A percentile compares a stretch with the other conserved stretches of the same genome.
phyloP scores from a whole-genome alignment of 2,329 filamentous ascomycete genomes.

The Fusarium albidum region DNA sequence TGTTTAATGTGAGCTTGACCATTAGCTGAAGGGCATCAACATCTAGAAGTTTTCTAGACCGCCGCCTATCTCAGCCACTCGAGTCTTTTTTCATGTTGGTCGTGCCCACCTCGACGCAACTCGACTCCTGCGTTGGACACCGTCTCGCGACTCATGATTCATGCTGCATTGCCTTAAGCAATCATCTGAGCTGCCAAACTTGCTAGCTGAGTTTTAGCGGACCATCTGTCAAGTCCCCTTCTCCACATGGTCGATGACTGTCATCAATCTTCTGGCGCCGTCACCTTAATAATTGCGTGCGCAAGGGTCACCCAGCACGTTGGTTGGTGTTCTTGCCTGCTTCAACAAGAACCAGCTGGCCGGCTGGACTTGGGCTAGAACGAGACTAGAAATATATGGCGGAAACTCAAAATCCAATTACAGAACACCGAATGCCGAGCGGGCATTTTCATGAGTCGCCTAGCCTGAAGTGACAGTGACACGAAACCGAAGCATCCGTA shows the following conservation, averaged over 20 bases:
- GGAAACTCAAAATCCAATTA: constrained; percentile 10
- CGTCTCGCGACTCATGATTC: constrained; percentile 14
- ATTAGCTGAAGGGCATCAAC: neutral
- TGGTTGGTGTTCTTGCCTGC: too few relatives aligned
- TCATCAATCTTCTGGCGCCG: neutral
- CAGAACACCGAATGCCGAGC: neutral
- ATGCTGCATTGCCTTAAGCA: neutral
- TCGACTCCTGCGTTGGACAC: neutral
- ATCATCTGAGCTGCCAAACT: neutral
- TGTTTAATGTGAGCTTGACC: neutral
- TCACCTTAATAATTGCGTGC: constrained; percentile 5
- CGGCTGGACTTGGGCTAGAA: constrained; percentile 23
- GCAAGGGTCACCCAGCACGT: constrained; percentile 6
- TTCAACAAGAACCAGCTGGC: too few relatives aligned
- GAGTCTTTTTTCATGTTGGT: neutral
- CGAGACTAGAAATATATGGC: constrained; percentile 24
- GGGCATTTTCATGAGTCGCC: constrained; percentile 8
- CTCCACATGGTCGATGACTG: too few relatives aligned
- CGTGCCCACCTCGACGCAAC: neutral
- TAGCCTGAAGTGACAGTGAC: neutral
- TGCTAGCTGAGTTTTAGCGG: constrained; percentile 1
- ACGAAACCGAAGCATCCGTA: neutral
- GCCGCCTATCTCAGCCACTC: constrained; percentile 7
- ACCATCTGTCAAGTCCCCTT: neutral
- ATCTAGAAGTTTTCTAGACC: constrained; percentile 30